Evolutionary conservation across 106 monocot species (phyloP).

Genomic region (Dactylorhiza incarnata): DNA sequence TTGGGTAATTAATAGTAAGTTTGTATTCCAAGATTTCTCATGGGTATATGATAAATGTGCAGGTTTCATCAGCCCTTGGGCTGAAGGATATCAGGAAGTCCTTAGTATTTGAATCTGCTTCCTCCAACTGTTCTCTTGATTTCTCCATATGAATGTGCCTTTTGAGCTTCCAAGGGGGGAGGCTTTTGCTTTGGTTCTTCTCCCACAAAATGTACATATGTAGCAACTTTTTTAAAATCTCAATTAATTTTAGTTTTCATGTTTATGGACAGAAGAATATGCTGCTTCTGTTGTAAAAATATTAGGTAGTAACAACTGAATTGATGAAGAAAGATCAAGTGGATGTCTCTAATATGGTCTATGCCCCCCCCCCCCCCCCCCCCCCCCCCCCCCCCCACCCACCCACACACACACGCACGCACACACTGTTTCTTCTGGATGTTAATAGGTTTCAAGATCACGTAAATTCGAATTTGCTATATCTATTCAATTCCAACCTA

Average conservation of each 20-base stretch:
- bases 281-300: too few species aligned
- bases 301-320: too few species aligned
- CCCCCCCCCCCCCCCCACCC: too few species aligned
- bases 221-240: background rate
- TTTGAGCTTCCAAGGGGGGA: background rate
- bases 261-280: background rate
- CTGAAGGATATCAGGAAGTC: too few species aligned
- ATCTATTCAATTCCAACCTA: too few species aligned
- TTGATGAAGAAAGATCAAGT: too few species aligned
- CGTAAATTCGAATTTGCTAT: too few species aligned
- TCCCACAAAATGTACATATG: conserved; percentile 3
- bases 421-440: too few species aligned
- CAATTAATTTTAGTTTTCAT: background rate
- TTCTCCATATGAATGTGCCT: background rate
- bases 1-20: background rate
- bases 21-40: background rate
- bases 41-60: background rate
- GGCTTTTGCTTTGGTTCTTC: background rate
- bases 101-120: background rate
- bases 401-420: too few species aligned
- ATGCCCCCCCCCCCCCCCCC: too few species aligned
- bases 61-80: background rate
- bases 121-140: background rate
- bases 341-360: too few species aligned
- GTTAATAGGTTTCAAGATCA: too few species aligned